Conservation (phyloP, 2,329 filamentous ascomycete species). For the Sclerotinia spermophila region DNA sequence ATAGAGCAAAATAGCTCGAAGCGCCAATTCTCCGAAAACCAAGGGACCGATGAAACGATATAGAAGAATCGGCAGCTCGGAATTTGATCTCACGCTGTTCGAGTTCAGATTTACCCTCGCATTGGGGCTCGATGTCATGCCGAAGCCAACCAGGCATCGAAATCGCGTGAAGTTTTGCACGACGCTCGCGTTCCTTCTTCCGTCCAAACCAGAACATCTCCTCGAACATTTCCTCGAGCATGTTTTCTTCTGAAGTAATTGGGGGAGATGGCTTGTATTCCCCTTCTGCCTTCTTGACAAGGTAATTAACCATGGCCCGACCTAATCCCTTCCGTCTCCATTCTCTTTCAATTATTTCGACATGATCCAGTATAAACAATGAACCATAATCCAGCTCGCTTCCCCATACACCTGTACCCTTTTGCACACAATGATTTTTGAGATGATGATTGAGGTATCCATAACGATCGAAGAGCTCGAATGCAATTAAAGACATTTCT, state of each 20-base stretch:
- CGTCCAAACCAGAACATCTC: not conserved
- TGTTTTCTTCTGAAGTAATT: not conserved
- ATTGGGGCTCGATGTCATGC: constrained; percentile 30
- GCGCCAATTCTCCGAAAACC: constrained; percentile 38
- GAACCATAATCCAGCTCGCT: constrained; percentile 34
- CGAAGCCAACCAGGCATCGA: constrained; percentile 24
- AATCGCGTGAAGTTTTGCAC: constrained; percentile 25
- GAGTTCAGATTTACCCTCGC: constrained; percentile 24
- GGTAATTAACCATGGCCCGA: not conserved
- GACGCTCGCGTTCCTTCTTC: not conserved
- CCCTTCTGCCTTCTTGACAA: not conserved
- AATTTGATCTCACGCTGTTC: constrained; percentile 22
- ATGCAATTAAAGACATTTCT: constrained; percentile 37
- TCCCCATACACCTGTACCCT: constrained; percentile 35
- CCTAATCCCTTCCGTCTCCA: constrained; percentile 1
- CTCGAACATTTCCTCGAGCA: not conserved
- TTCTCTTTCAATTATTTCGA: not conserved
- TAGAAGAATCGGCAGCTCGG: constrained; percentile 20
- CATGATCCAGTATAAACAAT: constrained; percentile 31
- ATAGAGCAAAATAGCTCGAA: constrained; percentile 36
- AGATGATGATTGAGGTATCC: constrained; percentile 38
- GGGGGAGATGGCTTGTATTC: not conserved
- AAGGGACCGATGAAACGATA: constrained; percentile 29
- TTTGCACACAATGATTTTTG: constrained; percentile 32
- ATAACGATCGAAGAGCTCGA: constrained; percentile 41